phyloP scores from a whole-genome alignment of 2,329 filamentous ascomycete species.

The Ilyonectria sp. region DNA sequence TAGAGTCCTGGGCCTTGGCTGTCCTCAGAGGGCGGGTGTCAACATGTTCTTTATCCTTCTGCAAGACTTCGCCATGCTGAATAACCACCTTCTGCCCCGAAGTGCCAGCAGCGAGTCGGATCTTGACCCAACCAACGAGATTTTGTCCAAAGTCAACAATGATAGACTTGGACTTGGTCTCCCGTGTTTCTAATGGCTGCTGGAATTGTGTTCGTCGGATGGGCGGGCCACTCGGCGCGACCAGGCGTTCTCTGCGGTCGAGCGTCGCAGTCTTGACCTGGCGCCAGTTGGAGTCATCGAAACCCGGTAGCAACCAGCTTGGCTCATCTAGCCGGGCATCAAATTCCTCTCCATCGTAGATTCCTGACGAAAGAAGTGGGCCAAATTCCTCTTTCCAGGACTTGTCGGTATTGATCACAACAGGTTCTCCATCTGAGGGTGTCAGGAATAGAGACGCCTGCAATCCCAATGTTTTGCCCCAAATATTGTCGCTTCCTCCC shows the following conservation, averaged over 20 bases:
- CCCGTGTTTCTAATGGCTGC: slow-evolving; percentile 54
- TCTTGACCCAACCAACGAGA: slow-evolving; percentile 64
- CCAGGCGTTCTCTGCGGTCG: slow-evolving; percentile 37
- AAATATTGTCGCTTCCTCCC: slow-evolving; percentile 48
- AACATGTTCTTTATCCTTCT: slow-evolving; percentile 59
- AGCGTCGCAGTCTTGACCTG: slow-evolving; percentile 50
- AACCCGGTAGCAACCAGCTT: slow-evolving; percentile 27
- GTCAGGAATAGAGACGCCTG: slow-evolving; percentile 42
- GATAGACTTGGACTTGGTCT: slow-evolving; percentile 58
- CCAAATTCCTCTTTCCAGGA: slow-evolving; percentile 56
- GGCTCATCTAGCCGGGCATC: slow-evolving; percentile 54
- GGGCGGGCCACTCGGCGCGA: background rate
- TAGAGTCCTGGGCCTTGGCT: slow-evolving; percentile 33
- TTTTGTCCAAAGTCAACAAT: slow-evolving; percentile 73
- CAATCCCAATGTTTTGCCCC: slow-evolving; percentile 47
- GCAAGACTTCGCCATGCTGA: slow-evolving; percentile 69
- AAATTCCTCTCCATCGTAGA: slow-evolving; percentile 70
- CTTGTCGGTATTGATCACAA: slow-evolving; percentile 53
- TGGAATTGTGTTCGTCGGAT: slow-evolving; percentile 47
- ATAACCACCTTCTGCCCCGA: slow-evolving; percentile 49
- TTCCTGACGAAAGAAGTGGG: slow-evolving; percentile 55
- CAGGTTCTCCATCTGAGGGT: background rate
- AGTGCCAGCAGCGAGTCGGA: slow-evolving; percentile 11
- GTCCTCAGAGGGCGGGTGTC: slow-evolving; percentile 45
- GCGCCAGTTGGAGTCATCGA: slow-evolving; percentile 1